Evolutionary conservation across 2,329 filamentous ascomycete genomes (phyloP).

Genomic region (Exutisphaerella laricina): DNA sequence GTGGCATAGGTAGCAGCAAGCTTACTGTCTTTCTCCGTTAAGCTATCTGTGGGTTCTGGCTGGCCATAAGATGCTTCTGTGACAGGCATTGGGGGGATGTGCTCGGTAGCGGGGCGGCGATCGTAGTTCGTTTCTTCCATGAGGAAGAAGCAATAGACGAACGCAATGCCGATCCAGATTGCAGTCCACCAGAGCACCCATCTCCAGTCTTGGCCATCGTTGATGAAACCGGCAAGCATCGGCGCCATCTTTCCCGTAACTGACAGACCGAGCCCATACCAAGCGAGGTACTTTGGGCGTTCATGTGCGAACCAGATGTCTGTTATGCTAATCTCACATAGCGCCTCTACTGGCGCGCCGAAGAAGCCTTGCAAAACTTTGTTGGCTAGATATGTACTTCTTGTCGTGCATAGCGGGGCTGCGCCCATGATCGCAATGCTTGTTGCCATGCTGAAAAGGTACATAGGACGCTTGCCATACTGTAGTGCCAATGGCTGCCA

Average conservation of each 20-base stretch:
- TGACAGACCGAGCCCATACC: conserved; percentile 28
- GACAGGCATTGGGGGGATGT: background rate
- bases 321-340: conserved; percentile 35
- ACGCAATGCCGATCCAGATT: conserved; percentile 47
- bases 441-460: conserved; percentile 40
- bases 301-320: conserved; percentile 29
- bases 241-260: conserved; percentile 32
- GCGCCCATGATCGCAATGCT: conserved; percentile 40
- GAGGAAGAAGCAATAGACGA: conserved; percentile 53
- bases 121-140: conserved; percentile 57
- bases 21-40: conserved; percentile 4
- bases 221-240: conserved; percentile 47
- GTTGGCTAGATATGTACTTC: conserved; percentile 44
- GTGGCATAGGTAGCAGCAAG: conserved; percentile 1
- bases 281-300: conserved; percentile 28
- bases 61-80: background rate
- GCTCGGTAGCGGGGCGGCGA: conserved; percentile 8
- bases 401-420: conserved; percentile 40
- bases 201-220: conserved; percentile 44
- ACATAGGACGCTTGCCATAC: conserved; percentile 47
- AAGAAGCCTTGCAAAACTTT: conserved; percentile 46
- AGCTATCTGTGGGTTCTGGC: background rate
- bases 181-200: conserved; percentile 51
- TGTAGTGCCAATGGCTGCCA: conserved; percentile 50
- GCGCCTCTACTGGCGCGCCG: conserved; percentile 45